Base-by-base conservation (phyloP, 192 early-diverging fungal species). In the Coemansia furcata region DNA sequence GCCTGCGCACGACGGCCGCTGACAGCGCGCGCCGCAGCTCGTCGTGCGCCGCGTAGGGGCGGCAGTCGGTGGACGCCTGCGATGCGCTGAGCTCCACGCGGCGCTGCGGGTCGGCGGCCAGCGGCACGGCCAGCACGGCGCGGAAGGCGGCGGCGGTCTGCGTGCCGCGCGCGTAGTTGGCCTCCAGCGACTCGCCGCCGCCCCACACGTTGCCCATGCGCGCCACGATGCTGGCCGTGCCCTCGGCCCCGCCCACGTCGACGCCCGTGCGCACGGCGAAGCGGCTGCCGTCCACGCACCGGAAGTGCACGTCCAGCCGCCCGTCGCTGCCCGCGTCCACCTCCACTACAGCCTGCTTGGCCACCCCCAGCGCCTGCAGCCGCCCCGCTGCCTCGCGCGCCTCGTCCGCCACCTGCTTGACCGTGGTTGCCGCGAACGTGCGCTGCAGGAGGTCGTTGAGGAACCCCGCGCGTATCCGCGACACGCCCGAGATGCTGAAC, bases 181-280 rank as follows among this genome's bases (percentile, higher is more conserved):
- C 86, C 63, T 89, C 87, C 6, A 96, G 64, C 19, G 85, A 83
- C 77, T 99, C 97, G 29, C 88, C 97, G 23, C 88, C 91, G 21
- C 97, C 97, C 79, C 95, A 92, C 3, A 89, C 85, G 66, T 99
- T 98, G 60, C 89, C 85, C 29, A 98, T 54, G 35, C 85, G 87
- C 35, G 90, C 76, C 0, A 93, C 87, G 8, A 89, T 83, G 61
- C 86, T 90, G 72, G 91, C 88, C 35, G 83, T 92, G 36, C 93
- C 96, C 75, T 97, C 94, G 58, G 90, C 85, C 63, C 93, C 94
- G 17, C 93, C 93, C 33, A 97, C 86, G 54, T 95, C 93, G 6
- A 95, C 94, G 19, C 94, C 95, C 6, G 96, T 98, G 65, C 85
- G 87, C 47, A 94, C 84, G 74, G 82, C 89, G 35, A 95, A 80